Conservation (phyloP, 2,329 filamentous ascomycete species). For the Aspergillus carbonarius region DNA sequence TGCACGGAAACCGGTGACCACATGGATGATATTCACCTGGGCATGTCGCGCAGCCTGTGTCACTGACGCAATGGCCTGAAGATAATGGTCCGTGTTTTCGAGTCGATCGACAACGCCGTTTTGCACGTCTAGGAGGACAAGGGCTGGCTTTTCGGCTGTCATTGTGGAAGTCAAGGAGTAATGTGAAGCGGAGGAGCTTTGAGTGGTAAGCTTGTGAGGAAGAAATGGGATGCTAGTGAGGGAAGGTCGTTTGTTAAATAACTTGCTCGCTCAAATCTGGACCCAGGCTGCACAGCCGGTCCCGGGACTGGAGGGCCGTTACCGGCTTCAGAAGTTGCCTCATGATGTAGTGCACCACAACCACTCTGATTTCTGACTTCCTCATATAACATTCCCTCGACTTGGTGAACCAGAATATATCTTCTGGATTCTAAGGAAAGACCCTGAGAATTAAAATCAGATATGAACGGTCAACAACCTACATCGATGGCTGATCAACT, state of each 20-base stretch:
- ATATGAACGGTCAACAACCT: background rate
- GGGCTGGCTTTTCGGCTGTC: background rate
- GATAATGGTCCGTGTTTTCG: background rate
- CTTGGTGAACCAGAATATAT: too few species aligned
- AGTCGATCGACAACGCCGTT: background rate
- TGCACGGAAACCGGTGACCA: constrained; percentile 34
- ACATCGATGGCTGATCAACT: background rate
- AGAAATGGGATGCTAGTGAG: background rate
- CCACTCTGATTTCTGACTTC: too few species aligned
- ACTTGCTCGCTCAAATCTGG: background rate
- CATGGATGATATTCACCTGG: constrained; percentile 24
- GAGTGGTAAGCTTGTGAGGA: background rate
- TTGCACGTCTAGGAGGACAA: background rate
- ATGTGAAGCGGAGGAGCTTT: background rate
- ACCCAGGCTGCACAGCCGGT: background rate
- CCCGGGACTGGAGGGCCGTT: background rate
- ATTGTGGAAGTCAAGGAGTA: background rate
- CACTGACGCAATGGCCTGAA: background rate
- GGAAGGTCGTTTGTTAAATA: background rate
- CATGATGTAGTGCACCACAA: too few species aligned
- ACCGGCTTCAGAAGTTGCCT: background rate
- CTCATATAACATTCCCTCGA: too few species aligned
- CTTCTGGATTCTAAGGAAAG: too few species aligned
- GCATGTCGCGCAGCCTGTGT: background rate
- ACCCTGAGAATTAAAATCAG: too few species aligned